A percentile compares a stretch with the other conserved stretches of the same genome.
phyloP scores from a whole-genome alignment of 177 flowering plant genomes.

The Vitis hybrid region DNA sequence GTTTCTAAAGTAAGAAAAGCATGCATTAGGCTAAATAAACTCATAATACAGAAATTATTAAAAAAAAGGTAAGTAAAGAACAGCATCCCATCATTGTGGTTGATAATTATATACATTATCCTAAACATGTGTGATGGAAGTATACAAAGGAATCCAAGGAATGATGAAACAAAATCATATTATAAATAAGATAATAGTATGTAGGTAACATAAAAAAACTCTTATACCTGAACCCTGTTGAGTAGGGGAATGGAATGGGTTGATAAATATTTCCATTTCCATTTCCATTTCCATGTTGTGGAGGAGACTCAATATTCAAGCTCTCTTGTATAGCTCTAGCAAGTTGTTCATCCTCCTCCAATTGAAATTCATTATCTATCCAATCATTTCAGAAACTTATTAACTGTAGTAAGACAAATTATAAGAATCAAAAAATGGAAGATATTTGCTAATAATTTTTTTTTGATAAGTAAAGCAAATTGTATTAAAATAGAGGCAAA shows the following conservation, averaged over 20 bases:
- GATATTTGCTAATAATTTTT: no score
- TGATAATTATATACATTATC: not conserved
- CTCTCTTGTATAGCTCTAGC: conserved; percentile 72
- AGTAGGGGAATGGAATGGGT: conserved; percentile 48
- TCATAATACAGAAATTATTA: not conserved
- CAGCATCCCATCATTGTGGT: not conserved
- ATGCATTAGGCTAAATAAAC: conserved; percentile 1
- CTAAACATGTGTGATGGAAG: not conserved
- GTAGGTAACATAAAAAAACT: not conserved
- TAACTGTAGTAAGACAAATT: not conserved
- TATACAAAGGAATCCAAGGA: not conserved
- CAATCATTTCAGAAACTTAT: not conserved
- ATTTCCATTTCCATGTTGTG: conserved; percentile 30
- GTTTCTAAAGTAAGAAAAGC: not conserved
- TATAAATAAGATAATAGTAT: not conserved
- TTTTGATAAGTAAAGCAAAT: no score
- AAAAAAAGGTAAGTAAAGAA: no score
- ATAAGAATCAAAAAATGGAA: not conserved
- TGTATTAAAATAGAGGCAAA: no score
- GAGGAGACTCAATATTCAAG: conserved; percentile 43
- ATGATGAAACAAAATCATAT: not conserved
- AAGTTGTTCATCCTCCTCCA: conserved; percentile 67
- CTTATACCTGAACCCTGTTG: conserved; percentile 67
- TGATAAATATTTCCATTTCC: conserved; percentile 39
- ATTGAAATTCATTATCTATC: conserved; percentile 37